Conservation (phyloP, 352 stramenopile species). For the Phytophthora pisi region DNA sequence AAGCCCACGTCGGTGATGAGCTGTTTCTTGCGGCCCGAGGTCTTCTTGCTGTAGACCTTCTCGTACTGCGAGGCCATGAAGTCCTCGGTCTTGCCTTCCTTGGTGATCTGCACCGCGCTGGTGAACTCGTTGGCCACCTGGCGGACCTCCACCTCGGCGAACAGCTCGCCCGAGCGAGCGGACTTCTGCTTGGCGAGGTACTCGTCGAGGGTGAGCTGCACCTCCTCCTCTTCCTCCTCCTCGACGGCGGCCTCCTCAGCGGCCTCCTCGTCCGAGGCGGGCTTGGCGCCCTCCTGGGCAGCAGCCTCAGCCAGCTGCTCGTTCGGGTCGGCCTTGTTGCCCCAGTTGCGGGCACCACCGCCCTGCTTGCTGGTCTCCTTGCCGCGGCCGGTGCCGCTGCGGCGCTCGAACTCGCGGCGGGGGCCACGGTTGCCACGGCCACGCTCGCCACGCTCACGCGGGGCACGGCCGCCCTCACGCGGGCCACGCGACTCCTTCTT, state of each 20-base stretch:
- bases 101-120: conserved; percentile 70
- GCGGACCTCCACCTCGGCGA: conserved; percentile 81
- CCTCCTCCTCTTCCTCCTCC: conserved; percentile 85
- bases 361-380: conserved; percentile 96
- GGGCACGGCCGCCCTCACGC: conserved; percentile 50
- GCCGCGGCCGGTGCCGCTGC: conserved; percentile 95
- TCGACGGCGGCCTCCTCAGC: conserved; percentile 50
- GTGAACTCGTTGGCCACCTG: conserved; percentile 93
- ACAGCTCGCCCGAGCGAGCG: conserved; percentile 72
- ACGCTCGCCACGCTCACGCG: conserved; percentile 52
- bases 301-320: conserved; percentile 75
- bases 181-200: conserved; percentile 87
- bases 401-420: conserved; percentile 92
- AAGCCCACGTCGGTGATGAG: conserved; percentile 89
- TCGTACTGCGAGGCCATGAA: conserved; percentile 90
- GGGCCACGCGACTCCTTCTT: conserved; percentile 64
- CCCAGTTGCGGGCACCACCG: conserved; percentile 96
- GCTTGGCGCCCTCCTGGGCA: conserved; percentile 62
- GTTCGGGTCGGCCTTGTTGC: conserved; percentile 93
- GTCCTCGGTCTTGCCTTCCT: conserved; percentile 89
- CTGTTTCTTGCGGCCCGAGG: conserved; percentile 93
- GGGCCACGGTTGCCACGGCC: conserved; percentile 58
- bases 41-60: conserved; percentile 97
- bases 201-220: conserved; percentile 84
- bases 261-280: conserved; percentile 55